Conservation (phyloP, 2,329 filamentous ascomycete genomes). For the Aspergillus sp. region DNA sequence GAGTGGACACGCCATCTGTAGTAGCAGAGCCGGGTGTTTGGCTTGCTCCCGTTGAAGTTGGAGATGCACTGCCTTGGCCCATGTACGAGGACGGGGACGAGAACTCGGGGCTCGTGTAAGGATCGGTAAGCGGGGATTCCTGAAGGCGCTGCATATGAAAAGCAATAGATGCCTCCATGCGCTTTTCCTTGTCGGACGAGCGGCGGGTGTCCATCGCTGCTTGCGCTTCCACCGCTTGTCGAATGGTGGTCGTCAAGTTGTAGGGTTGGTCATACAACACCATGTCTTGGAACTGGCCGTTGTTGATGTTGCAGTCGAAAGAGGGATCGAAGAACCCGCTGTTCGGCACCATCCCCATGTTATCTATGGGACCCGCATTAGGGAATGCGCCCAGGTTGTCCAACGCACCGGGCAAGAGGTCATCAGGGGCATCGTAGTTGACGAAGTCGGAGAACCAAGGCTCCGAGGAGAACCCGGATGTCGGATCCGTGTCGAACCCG, state of each 20-base stretch:
- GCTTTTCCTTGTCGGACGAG: conserved; percentile 34
- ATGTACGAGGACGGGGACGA: conserved; percentile 26
- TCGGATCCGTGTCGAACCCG: conserved; percentile 15
- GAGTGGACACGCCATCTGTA: conserved; percentile 5
- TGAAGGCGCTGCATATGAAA: conserved; percentile 34
- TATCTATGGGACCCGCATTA: conserved; percentile 4
- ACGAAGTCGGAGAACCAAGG: conserved; percentile 18
- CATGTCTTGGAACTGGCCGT: conserved; percentile 10
- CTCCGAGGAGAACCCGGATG: conserved; percentile 13
- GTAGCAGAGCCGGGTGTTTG: conserved; percentile 11
- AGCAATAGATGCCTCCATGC: conserved; percentile 36
- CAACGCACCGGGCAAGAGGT: conserved; percentile 11
- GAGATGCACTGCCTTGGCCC: conserved; percentile 20
- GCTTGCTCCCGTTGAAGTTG: conserved; percentile 15
- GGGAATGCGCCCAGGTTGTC: conserved; percentile 10
- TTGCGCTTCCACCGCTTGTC: conserved; percentile 30
- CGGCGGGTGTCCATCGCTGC: conserved; percentile 30
- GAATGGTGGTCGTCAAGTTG: conserved; percentile 12
- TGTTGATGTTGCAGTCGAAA: conserved; percentile 1
- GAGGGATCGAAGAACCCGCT: not conserved
- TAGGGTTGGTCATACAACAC: not conserved
- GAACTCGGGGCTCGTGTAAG: conserved; percentile 24
- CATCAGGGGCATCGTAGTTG: conserved; percentile 15
- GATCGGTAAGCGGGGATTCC: conserved; percentile 21
- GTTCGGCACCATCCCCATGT: conserved; percentile 9